Evolutionary conservation across 2,329 filamentous ascomycete species (phyloP).

Genomic region (Penicillium sp.): DNA sequence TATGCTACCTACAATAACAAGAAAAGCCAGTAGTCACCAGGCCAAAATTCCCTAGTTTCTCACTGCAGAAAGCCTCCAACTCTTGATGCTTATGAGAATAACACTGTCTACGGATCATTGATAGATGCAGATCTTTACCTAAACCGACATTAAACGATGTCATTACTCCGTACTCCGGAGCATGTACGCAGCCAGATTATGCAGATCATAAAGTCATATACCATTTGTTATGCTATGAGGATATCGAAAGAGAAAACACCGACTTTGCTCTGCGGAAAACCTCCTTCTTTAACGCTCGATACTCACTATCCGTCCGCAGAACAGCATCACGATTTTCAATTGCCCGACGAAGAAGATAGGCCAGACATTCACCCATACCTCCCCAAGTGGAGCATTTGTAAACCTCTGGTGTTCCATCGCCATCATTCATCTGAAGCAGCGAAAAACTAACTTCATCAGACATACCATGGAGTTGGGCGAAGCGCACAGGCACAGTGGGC

Average conservation of each 20-base stretch:
- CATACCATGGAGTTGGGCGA: slow-evolving; percentile 61
- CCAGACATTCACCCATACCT: slow-evolving; percentile 69
- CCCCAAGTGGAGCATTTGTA: slow-evolving; percentile 60
- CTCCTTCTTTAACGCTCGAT: slow-evolving; percentile 29
- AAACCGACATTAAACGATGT: background rate
- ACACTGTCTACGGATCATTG: background rate
- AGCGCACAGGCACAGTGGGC: slow-evolving; percentile 50
- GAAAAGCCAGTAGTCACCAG: background rate
- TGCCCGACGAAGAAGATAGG: slow-evolving; percentile 63
- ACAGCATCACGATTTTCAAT: slow-evolving; percentile 61
- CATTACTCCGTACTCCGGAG: background rate
- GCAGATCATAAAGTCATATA: slow-evolving; percentile 1
- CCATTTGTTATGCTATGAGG: background rate
- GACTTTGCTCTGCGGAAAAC: slow-evolving; percentile 13
- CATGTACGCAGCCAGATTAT: background rate
- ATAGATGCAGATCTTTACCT: background rate
- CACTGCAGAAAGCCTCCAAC: too few species aligned
- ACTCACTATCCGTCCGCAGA: slow-evolving; percentile 49
- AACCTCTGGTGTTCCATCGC: slow-evolving; percentile 41
- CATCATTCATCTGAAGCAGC: slow-evolving; percentile 46
- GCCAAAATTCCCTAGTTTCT: background rate
- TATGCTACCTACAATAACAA: background rate
- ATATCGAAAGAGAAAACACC: slow-evolving; percentile 9
- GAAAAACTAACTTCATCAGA: slow-evolving; percentile 59
- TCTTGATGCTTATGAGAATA: background rate